phyloP scores from a whole-genome alignment of 2,329 filamentous ascomycete genomes.

The Biscogniauxia mediterranea region DNA sequence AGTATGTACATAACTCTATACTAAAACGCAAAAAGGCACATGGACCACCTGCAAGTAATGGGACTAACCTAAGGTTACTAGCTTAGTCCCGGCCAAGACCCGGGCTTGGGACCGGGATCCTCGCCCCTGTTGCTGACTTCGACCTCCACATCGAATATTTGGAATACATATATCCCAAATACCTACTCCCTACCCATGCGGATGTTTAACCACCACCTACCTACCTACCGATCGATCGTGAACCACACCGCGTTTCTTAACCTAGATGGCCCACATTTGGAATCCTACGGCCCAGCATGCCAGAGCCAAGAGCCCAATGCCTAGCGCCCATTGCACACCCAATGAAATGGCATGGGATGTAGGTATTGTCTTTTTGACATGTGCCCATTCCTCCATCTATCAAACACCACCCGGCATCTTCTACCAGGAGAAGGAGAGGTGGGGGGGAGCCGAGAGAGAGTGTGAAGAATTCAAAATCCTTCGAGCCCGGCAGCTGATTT shows the following conservation, averaged over 20 bases:
- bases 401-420: not conserved
- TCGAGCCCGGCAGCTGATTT: not conserved
- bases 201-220: not conserved
- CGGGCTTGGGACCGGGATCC: not conserved
- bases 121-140: not conserved
- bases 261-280: not conserved
- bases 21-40: too few species aligned
- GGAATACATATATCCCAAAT: not conserved
- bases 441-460: not conserved
- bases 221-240: not conserved
- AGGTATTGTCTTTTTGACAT: conserved; percentile 1
- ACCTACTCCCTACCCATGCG: too few species aligned
- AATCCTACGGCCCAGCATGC: not conserved
- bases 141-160: not conserved
- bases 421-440: not conserved
- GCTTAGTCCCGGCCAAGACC: not conserved
- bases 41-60: too few species aligned
- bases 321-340: not conserved
- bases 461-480: not conserved
- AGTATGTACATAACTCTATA: too few species aligned
- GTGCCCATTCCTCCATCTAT: not conserved
- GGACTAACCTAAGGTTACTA: too few species aligned
- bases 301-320: too few species aligned
- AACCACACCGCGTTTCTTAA: not conserved
- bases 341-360: too few species aligned